Base-by-base conservation (phyloP, 805 yeast species). In the Wickerhamomyces strasburgensis region DNA sequence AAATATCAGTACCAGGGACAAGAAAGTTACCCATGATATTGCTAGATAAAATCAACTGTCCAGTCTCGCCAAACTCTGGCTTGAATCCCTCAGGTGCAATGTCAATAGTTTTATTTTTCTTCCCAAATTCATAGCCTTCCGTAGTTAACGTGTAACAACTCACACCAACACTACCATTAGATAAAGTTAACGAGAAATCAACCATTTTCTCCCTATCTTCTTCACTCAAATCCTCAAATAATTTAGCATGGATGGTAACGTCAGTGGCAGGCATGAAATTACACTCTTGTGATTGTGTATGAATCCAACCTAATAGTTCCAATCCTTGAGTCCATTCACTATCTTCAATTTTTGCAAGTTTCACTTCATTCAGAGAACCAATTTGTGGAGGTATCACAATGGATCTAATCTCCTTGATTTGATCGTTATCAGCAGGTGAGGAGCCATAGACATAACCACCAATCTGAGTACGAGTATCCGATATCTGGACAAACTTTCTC, bases 231-330 rank as follows among this genome's bases (percentile, higher is more conserved):
- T 61, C 57, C 3, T 57, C 49, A 14, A 70, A 64, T 23, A 66
- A 40, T 18, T 65, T 54, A 5, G 68, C 44, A 38, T 79, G 83
- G 0, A 77, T 72, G 2, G 83, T 70, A 13, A 86, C 74, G 46
- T 90, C 97, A 25, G 70, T 61, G 0, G 96, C 78, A 5, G 83
- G 65, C 64, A 89, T 71, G 35, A 69, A 66, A 33, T 73, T 72
- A 5, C 70, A 46, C 27, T 84, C 95, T 14, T 73, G 75, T 1
- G 82, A 70, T 56, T 82, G 87, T 0, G 97, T 85, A 56, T 90
- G 97, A n/a, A 93, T 73, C 95, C 96, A 85, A 1, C 98, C 98
- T 14, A 93, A 59, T 5, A 93, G 73, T 51, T 87, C 89, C 25
- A 86, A 57, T 2, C 75, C 83, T n/a, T 68, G 65, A 9, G 73